Evolutionary conservation across 2,329 filamentous ascomycete species (phyloP).

Genomic region (Fusarium albidum): DNA sequence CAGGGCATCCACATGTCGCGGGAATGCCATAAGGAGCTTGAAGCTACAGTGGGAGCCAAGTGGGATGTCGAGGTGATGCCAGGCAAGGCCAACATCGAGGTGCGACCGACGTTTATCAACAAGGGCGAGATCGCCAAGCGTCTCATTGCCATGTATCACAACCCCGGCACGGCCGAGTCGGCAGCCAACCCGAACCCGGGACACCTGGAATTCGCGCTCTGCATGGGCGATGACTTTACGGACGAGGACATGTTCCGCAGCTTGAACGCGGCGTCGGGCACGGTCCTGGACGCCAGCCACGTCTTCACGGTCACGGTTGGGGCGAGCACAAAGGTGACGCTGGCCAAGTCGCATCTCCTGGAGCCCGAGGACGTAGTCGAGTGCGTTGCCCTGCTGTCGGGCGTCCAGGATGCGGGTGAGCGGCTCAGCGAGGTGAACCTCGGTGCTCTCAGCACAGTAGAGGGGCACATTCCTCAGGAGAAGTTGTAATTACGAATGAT

Average conservation of each 20-base stretch:
- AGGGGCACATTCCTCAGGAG: slow-evolving; percentile 58
- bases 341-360: slow-evolving; percentile 88
- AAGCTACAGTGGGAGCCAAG: slow-evolving; percentile 75
- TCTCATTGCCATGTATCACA: slow-evolving; percentile 77
- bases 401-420: slow-evolving; percentile 51
- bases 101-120: slow-evolving; percentile 96
- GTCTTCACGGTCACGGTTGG: slow-evolving; percentile 94
- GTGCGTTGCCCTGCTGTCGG: slow-evolving; percentile 64
- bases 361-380: slow-evolving; percentile 90
- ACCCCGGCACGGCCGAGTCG: slow-evolving; percentile 54
- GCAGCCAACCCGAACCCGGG: slow-evolving; percentile 53
- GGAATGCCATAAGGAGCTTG: slow-evolving; percentile 83
- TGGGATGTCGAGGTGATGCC: slow-evolving; percentile 97
- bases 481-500: slow-evolving; percentile 29
- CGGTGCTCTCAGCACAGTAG: slow-evolving; percentile 61
- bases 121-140: slow-evolving; percentile 95
- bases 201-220: slow-evolving; percentile 85
- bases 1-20: slow-evolving; percentile 81
- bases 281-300: slow-evolving; percentile 64
- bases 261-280: slow-evolving; percentile 67
- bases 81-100: slow-evolving; percentile 96
- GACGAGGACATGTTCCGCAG: slow-evolving; percentile 97
- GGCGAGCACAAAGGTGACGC: slow-evolving; percentile 88
- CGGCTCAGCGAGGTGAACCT: slow-evolving; percentile 62
- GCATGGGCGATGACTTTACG: slow-evolving; percentile 93